Conservation (phyloP, 139 green algal genomes). For the Astrephomene gubernaculifera region DNA sequence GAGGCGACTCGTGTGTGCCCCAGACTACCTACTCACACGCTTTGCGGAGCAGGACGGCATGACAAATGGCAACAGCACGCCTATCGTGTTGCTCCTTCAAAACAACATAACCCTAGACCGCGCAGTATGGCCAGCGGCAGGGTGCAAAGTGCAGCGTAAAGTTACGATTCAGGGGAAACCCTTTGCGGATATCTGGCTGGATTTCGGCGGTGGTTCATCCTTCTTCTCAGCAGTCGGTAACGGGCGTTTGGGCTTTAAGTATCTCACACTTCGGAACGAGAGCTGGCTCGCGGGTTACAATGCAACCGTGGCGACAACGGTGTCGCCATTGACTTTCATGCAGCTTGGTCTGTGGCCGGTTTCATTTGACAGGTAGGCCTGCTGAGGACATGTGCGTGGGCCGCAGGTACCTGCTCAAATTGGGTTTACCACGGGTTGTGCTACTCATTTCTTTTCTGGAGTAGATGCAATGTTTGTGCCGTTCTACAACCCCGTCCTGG, state of each 20-base stretch:
- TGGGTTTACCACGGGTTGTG: too few species aligned
- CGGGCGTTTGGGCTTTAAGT: neutral
- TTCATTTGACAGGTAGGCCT: neutral
- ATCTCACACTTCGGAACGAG: neutral
- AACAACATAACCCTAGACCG: neutral
- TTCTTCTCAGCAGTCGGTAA: neutral
- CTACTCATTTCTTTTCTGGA: too few species aligned
- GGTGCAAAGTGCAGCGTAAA: neutral
- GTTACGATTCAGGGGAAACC: constrained; percentile 15
- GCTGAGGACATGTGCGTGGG: too few species aligned
- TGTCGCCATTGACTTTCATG: neutral
- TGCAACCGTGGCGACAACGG: neutral
- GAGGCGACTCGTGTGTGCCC: neutral
- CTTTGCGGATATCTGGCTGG: neutral
- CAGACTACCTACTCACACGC: neutral
- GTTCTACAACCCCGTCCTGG: neutral
- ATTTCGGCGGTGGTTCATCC: neutral
- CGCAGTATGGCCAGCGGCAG: neutral
- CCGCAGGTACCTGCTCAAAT: too few species aligned
- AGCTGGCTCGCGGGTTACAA: constrained; percentile 6
- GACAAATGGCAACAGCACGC: constrained; percentile 2
- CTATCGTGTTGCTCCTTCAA: constrained; percentile 2
- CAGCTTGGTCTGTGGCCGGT: constrained; percentile 25
- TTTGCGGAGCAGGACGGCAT: constrained; percentile 16
- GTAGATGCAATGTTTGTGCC: too few species aligned